phyloP scores from a whole-genome alignment of 2,329 filamentous ascomycete genomes.

The Chaetomiaceae sp. region DNA sequence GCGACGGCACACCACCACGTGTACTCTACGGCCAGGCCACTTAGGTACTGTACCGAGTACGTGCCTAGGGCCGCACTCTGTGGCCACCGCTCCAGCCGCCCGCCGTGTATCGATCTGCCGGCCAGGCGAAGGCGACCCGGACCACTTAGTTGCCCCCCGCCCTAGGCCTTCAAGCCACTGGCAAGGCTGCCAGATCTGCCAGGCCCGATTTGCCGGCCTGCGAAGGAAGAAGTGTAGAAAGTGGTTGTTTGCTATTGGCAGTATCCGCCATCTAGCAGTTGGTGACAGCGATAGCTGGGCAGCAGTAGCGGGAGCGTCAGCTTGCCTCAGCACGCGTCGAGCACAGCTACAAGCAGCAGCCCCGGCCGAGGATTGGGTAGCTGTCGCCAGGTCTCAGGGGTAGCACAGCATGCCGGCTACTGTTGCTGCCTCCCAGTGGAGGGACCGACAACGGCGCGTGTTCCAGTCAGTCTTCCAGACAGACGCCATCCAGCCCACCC shows the following conservation, averaged over 20 bases:
- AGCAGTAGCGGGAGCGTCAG: too few relatives aligned
- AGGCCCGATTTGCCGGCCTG: not conserved
- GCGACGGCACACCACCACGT: slow-evolving; percentile 8
- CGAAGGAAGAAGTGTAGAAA: not conserved
- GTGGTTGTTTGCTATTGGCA: not conserved
- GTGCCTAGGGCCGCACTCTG: slow-evolving; percentile 1
- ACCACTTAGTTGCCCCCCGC: not conserved
- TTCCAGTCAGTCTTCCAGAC: slow-evolving; percentile 55
- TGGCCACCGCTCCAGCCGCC: slow-evolving; percentile 10
- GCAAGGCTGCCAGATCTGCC: not conserved
- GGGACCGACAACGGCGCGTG: slow-evolving; percentile 45
- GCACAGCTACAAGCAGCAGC: not conserved
- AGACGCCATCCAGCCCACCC: slow-evolving; percentile 47
- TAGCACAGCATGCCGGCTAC: slow-evolving; percentile 31
- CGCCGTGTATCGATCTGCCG: not conserved
- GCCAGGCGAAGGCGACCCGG: not conserved
- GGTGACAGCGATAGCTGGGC: not conserved
- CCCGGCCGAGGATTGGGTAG: not conserved
- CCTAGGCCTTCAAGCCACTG: not conserved
- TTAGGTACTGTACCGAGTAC: too few relatives aligned
- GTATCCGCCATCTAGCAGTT: not conserved
- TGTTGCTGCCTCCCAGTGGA: slow-evolving; percentile 42
- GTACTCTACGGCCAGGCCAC: not conserved
- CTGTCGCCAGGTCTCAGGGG: not conserved
- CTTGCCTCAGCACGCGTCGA: not conserved